Conservation (phyloP, 208 protist species). For the Crithidia fasciculata region DNA sequence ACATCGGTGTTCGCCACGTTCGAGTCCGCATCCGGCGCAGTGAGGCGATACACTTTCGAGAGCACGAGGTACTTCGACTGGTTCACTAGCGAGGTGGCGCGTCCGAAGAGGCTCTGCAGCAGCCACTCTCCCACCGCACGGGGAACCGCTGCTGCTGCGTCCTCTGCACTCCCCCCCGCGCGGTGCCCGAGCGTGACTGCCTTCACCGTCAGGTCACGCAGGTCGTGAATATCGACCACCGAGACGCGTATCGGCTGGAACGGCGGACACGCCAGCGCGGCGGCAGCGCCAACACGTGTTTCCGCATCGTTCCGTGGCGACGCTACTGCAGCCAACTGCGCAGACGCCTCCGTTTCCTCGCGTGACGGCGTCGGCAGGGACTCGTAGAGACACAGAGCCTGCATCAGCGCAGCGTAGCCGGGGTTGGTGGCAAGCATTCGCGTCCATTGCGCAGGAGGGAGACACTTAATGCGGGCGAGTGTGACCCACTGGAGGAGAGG, state of each 20-base stretch:
- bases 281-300: slow-evolving; percentile 1
- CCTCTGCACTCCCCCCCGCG: not conserved
- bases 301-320: not conserved
- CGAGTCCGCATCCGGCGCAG: not conserved
- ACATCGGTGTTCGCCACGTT: slow-evolving; percentile 7
- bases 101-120: slow-evolving; percentile 23
- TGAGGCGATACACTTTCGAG: slow-evolving; percentile 9
- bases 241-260: slow-evolving; percentile 18
- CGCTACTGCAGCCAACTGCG: not conserved
- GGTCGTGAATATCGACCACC: slow-evolving; percentile 16
- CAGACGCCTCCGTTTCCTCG: slow-evolving; percentile 19
- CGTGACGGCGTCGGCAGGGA: slow-evolving; percentile 2
- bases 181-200: slow-evolving; percentile 3
- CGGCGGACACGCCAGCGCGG: slow-evolving; percentile 4
- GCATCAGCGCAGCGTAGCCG: slow-evolving; percentile 9
- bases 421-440: slow-evolving; percentile 9
- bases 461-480: slow-evolving; percentile 27
- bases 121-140: slow-evolving; percentile 11
- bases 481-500: slow-evolving; percentile 44
- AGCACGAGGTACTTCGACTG: slow-evolving; percentile 22
- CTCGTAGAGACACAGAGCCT: slow-evolving; percentile 3
- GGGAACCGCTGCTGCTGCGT: not conserved
- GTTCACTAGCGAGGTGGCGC: not conserved
- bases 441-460: slow-evolving; percentile 23
- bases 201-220: slow-evolving; percentile 6